Base-by-base conservation (phyloP, 192 early-diverging fungal species). In the Backusella parvicylindrica region DNA sequence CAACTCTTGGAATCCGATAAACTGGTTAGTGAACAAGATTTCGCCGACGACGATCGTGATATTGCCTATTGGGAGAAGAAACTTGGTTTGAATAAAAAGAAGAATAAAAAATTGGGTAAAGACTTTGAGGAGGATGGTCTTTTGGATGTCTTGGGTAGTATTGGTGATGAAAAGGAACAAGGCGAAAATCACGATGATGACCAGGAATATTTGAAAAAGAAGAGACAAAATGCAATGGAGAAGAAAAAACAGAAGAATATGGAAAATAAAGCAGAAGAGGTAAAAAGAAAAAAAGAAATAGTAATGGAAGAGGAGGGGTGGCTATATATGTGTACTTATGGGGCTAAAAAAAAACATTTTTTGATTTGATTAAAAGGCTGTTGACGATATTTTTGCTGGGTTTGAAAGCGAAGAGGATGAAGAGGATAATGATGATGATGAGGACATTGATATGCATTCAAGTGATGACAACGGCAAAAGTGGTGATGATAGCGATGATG, bases 41-140 rank as follows among this genome's bases (percentile, higher is more conserved):
- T 71, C 30, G 78, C 75, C 18, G 83, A 88, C 11, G 86, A 88
- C 23, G 84, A 88, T 67, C 84, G 82, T 37, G 82, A 76, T 41
- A 85, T 88, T 80, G 83, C 81, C 18, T 81, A 84, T 53, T 88
- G 84, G 74, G 86, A 88, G 35, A 84, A 83, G 66, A 88, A 86
- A 38, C 72, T 88, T 30, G 83, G 83, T 26, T 16, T 88, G 47
- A 79, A 84, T 35, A 83, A 83, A 8, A 81, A 84, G 40, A 83
- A 83, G 21, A 75, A 68, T 31, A 81, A 80, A 21, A 81, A 77
- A 15, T 67, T 85, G 26, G 85, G 83, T 28, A 87, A 83, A n/a
- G 82, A 81, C 9, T 87, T 85, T 36, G 66, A 83, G 40, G 83
- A 87, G 6, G 86, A 87, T 70, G 86, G 86, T 33, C 80, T 87